Conservation (phyloP, 2,329 filamentous ascomycete genomes). For the Aspergillus novofumigatus region DNA sequence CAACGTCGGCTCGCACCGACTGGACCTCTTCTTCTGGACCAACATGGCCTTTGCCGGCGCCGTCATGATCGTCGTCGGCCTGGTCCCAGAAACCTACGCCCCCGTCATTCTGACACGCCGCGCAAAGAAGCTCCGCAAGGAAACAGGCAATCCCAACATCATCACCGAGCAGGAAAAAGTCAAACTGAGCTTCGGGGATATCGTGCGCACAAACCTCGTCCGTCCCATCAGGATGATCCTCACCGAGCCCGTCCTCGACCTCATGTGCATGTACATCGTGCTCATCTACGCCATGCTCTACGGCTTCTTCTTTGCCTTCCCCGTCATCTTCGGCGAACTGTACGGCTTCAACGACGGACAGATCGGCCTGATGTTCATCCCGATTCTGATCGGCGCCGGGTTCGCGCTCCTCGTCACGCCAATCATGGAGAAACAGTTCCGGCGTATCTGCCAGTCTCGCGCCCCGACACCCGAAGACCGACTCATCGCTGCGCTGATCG, state of each 20-base stretch:
- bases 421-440: conserved; percentile 70
- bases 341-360: conserved; percentile 47
- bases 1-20: conserved; percentile 36
- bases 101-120: conserved; percentile 31
- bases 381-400: conserved; percentile 29
- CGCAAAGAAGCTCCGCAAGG: conserved; percentile 28
- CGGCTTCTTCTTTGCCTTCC: conserved; percentile 46
- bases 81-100: conserved; percentile 35
- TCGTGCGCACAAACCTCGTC: conserved; percentile 64
- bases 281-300: conserved; percentile 46
- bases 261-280: conserved; percentile 73
- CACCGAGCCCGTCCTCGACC: conserved; percentile 40
- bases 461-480: conserved; percentile 69
- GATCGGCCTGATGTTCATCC: conserved; percentile 42
- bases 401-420: conserved; percentile 30
- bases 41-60: conserved; percentile 29
- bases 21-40: conserved; percentile 32
- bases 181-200: conserved; percentile 23
- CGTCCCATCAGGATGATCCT: conserved; percentile 77
- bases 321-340: conserved; percentile 67
- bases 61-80: conserved; percentile 19
- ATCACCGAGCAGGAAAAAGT: conserved; percentile 30
- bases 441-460: conserved; percentile 55
- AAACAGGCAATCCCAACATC: conserved; percentile 29
- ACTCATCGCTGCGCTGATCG: conserved; percentile 69